Evolutionary conservation across 1,284 basidiomycete species (phyloP).

Genomic region (Cutaneotrichosporon daszewskae): DNA sequence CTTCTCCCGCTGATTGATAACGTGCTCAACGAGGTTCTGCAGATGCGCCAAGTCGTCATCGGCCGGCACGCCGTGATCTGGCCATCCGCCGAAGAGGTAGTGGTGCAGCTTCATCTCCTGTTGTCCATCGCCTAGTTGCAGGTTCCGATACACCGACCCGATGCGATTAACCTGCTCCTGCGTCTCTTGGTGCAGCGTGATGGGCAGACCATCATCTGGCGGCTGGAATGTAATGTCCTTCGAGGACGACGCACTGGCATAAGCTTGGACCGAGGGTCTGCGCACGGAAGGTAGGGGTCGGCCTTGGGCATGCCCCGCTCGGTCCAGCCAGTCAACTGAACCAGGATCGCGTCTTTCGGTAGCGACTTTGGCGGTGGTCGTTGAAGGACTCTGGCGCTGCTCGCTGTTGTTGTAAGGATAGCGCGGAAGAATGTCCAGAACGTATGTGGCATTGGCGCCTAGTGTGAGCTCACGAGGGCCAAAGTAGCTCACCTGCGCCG

Average conservation of each 20-base stretch:
- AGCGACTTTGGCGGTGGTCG: background rate
- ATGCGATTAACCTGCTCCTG: background rate
- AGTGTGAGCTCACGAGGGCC: background rate
- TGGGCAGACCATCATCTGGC: background rate
- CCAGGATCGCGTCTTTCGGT: constrained; percentile 25
- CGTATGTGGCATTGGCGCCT: constrained; percentile 36
- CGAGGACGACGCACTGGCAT: too few species aligned
- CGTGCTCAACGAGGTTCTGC: constrained; percentile 21
- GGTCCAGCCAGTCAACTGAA: constrained; percentile 41
- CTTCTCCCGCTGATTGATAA: constrained; percentile 20
- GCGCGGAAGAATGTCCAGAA: constrained; percentile 35
- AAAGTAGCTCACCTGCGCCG: constrained; percentile 34
- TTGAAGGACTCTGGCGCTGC: background rate
- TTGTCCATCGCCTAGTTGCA: constrained; percentile 6
- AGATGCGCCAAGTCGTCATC: constrained; percentile 28
- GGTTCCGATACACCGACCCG: constrained; percentile 14
- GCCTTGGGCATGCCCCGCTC: constrained; percentile 38
- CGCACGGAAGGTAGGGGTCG: constrained; percentile 37
- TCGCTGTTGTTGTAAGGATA: constrained; percentile 24
- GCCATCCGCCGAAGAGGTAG: constrained; percentile 42
- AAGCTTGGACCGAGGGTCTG: too few species aligned
- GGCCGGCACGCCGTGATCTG: constrained; percentile 40
- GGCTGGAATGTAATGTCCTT: too few species aligned
- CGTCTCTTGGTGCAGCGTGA: background rate
- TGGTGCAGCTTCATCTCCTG: constrained; percentile 24